A percentile compares a stretch with the other conserved stretches of the same genome.
phyloP scores from a whole-genome alignment of 1,139 yeast genomes.

The Geotrichum histeridarum region DNA sequence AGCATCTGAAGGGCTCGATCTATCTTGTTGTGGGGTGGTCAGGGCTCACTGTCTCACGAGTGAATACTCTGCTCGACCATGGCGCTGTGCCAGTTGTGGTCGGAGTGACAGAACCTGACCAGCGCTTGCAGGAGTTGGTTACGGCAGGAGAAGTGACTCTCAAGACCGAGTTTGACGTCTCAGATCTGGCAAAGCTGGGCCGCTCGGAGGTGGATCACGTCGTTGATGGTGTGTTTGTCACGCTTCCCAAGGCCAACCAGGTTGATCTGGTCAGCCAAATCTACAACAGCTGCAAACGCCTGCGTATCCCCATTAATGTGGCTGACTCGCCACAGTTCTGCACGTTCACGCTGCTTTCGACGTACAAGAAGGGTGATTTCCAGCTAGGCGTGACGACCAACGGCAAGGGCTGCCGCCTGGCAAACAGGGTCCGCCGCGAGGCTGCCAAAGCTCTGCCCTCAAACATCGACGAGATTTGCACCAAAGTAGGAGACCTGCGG shows the following conservation, averaged over 20 bases:
- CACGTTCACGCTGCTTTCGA: slow-evolving; percentile 71
- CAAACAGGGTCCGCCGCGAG: slow-evolving; percentile 74
- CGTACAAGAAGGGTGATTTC: slow-evolving; percentile 65
- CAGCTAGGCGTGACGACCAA: slow-evolving; percentile 81
- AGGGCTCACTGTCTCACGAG: slow-evolving; percentile 14
- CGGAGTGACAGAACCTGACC: neutral
- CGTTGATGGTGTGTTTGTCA: slow-evolving; percentile 73
- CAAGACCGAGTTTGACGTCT: slow-evolving; percentile 38
- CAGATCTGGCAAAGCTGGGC: slow-evolving; percentile 54
- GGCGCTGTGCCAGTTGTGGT: slow-evolving; percentile 16
- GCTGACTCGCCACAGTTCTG: slow-evolving; percentile 69
- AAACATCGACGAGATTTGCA: slow-evolving; percentile 64
- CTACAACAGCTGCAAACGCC: slow-evolving; percentile 47
- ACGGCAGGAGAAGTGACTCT: slow-evolving; percentile 20
- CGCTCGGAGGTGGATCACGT: slow-evolving; percentile 56
- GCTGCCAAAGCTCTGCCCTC: slow-evolving; percentile 60
- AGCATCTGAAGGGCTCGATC: slow-evolving; percentile 48
- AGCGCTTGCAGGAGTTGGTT: slow-evolving; percentile 25
- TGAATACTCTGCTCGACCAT: slow-evolving; percentile 16
- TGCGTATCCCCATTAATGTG: slow-evolving; percentile 77
- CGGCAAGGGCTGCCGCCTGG: slow-evolving; percentile 87
- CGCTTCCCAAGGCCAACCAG: slow-evolving; percentile 37
- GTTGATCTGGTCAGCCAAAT: slow-evolving; percentile 40
- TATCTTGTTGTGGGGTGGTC: slow-evolving; percentile 59
- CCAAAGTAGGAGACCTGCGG: slow-evolving; percentile 64